Evolutionary conservation across 2,329 filamentous ascomycete species (phyloP).

Genomic region (Nemania abortiva): DNA sequence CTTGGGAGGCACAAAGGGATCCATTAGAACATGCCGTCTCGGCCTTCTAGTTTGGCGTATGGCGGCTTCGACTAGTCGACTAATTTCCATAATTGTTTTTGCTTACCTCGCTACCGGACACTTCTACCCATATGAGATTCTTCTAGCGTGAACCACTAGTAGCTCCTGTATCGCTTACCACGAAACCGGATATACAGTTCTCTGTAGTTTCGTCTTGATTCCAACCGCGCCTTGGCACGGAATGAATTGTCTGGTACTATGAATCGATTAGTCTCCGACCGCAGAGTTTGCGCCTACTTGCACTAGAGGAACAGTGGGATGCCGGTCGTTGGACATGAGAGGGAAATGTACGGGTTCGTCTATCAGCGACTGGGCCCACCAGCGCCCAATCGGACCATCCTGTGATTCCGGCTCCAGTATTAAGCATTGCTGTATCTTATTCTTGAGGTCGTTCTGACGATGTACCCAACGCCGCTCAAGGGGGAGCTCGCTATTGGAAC

Average conservation of each 20-base stretch:
- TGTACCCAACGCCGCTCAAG: slow-evolving; percentile 36
- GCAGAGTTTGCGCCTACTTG: neutral
- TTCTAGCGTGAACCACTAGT: slow-evolving; percentile 37
- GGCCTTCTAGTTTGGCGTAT: slow-evolving; percentile 62
- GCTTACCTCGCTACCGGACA: slow-evolving; percentile 1
- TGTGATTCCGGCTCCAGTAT: slow-evolving; percentile 2
- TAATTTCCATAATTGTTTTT: slow-evolving; percentile 11
- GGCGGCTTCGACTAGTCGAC: neutral
- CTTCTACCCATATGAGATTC: slow-evolving; percentile 6
- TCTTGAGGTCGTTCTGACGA: slow-evolving; percentile 22
- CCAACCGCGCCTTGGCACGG: slow-evolving; percentile 5
- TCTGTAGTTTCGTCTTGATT: neutral
- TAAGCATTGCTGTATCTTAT: slow-evolving; percentile 20
- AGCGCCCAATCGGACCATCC: slow-evolving; percentile 28
- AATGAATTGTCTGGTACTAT: slow-evolving; percentile 37
- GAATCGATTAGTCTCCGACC: neutral
- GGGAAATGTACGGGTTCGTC: slow-evolving; percentile 32
- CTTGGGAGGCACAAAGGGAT: slow-evolving; percentile 86
- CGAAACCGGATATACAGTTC: neutral
- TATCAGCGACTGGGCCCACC: slow-evolving; percentile 32
- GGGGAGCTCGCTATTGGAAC: neutral
- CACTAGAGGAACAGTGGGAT: neutral
- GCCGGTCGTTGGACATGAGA: neutral
- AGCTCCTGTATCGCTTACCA: slow-evolving; percentile 35
- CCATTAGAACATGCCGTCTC: slow-evolving; percentile 75